Base-by-base conservation (phyloP, 345 rosid species). In the Excoecaria agallocha region DNA sequence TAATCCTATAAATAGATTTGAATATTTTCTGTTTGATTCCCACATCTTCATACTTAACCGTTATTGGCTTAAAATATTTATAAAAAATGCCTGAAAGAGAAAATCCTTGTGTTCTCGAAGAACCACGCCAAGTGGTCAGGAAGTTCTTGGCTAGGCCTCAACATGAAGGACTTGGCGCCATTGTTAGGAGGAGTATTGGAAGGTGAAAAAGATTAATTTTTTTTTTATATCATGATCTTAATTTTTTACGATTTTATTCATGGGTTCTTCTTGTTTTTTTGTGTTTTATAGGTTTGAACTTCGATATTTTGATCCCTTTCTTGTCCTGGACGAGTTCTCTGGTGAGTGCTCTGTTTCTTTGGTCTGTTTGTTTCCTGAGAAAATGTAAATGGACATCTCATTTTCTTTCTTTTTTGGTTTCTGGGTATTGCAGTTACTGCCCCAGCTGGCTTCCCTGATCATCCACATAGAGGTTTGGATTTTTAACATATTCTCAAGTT, bases 401-500 rank as follows among this genome's bases (percentile, higher is more conserved):
- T 5, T 43, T 22, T 75, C 37, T 4, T 56, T 11, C 5, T 72
- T 68, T 74, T 12, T 59, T 64, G 37, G 41, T 76, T 63, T 70
- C 48, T 74, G 70, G 56, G 13, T 67, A 6, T 68, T 84, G 15
- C 90, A 91, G 98, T 87, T 41, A 85, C 93, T 65, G 88, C 94
- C 58, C 97, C 97, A 37, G 86, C 94, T 64, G 98, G 98, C 64
- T 93, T 93, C 79, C 97, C 94, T 63, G 98, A 93, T 81, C 98
- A 93, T 82, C 98, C 98, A 52, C 98, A 93, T 30, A 90, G 96
- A 93, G 98, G 98, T 91, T 58, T 67, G 84, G 24, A 69, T 70
- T 39, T 66, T 35, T 38, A 37, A 49, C 63, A 22, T 66, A 8
- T 25, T 59, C 3, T 1, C 19, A 61, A 6, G 5, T n/a, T 16